phyloP scores from a whole-genome alignment of 1,139 yeast genomes.

The Ogataea hybrid region DNA sequence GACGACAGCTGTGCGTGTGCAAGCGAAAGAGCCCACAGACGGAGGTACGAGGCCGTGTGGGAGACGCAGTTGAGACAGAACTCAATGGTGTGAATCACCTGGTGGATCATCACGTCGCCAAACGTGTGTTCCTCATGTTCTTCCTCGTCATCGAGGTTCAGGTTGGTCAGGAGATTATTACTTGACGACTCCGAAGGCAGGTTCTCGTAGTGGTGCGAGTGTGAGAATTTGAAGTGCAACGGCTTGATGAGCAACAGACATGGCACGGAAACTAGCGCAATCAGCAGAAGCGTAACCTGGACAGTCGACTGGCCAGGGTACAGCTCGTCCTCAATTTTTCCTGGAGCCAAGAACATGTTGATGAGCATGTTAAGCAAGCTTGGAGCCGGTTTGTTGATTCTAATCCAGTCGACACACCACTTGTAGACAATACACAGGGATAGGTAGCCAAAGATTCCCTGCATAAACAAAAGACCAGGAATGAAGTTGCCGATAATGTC shows the following conservation, averaged over 20 bases:
- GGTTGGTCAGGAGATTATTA: conserved; percentile 34
- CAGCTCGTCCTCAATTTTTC: conserved; percentile 63
- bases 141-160: conserved; percentile 44
- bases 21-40: conserved; percentile 77
- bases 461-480: conserved; percentile 81
- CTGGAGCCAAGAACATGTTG: conserved; percentile 79
- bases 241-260: conserved; percentile 73
- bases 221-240: conserved; percentile 39
- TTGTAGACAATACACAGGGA: conserved; percentile 71
- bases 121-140: conserved; percentile 58
- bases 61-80: conserved; percentile 77
- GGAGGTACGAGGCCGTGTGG: conserved; percentile 74
- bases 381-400: conserved; percentile 69
- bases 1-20: conserved; percentile 78
- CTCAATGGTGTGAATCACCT: conserved; percentile 77
- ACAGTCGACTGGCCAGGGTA: conserved; percentile 62
- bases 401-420: conserved; percentile 78
- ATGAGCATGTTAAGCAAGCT: conserved; percentile 79
- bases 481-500: conserved; percentile 76
- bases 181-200: conserved; percentile 28
- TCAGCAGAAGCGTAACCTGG: conserved; percentile 55
- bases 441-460: conserved; percentile 77
- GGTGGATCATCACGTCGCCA: conserved; percentile 77
- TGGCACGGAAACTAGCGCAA: conserved; percentile 75
- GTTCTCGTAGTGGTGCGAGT: conserved; percentile 22